Base-by-base conservation (phyloP, 768 basidiomycete species). In the Boletellus ananas region DNA sequence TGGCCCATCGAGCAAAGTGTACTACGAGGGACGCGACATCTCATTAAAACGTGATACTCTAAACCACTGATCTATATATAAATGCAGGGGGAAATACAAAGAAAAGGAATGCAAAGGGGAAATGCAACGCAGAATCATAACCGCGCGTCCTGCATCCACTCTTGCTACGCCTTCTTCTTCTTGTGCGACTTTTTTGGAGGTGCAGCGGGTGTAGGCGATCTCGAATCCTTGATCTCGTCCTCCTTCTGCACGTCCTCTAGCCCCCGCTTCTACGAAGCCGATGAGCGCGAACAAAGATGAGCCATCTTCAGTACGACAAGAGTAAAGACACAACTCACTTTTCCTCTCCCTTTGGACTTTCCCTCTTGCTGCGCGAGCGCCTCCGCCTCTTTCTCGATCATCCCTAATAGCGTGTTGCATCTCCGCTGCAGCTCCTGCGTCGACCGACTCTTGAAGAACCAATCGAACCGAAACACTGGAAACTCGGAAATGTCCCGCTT, bases 401-500 rank as follows among this genome's bases (percentile, higher is more conserved):
- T 90, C 10, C 83, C 76, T 23, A 96, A 61, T 34, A 97, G 65
- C 2, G 95, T 96, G 58, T 86, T 86, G 60, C 93, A 96, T 47
- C 95, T 73, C 56, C 95, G 74, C 61, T 86, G 83, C 49, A 98
- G 71, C 70, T 98, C 95, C 60, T 90, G 85, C 3, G 91, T 84
- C 23, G 17, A 47, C 47, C 95, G 74, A 56, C 90, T 92, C 75
- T 95, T 94, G 78, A 94, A 87, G 74, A 96, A 97, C 95, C 94
- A 97, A 63, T 97, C 94, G 60, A 98, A 98, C 18, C 94, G 77
- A 74, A 97, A 99, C 13, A 94, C 88, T 1, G 95, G 94, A 70
- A 94, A 97, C 70, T 98, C 94, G 14, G 84, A 86, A 56, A 98
- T 93, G 68, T 98, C 95, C 68, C 86, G 83, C 79, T 95, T 96